Evolutionary conservation across 495 filamentous ascomycete genomes (phyloP).

Genomic region (Penicillium coffeae): DNA sequence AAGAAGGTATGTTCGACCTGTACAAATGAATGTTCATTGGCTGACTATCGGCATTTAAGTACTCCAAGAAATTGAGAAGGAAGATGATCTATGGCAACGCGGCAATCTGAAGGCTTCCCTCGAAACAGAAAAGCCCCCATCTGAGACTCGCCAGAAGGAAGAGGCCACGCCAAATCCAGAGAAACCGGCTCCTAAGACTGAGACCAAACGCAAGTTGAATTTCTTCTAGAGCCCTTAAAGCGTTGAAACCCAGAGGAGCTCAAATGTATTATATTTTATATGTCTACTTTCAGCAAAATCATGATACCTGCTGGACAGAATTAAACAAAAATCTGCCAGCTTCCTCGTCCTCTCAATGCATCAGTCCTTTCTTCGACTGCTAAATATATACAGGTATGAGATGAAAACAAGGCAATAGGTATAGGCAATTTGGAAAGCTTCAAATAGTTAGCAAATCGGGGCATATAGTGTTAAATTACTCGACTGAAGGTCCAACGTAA

Average conservation of each 20-base stretch:
- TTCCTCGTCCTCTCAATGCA: too few relatives aligned
- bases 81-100: constrained; percentile 61
- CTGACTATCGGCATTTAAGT: constrained; percentile 43
- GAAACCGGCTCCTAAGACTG: constrained; percentile 11
- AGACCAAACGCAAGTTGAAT: constrained; percentile 26
- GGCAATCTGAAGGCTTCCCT: constrained; percentile 11
- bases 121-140: constrained; percentile 8
- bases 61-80: constrained; percentile 73
- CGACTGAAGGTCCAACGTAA: too few relatives aligned
- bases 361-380: too few relatives aligned
- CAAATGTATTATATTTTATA: neutral
- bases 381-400: too few relatives aligned
- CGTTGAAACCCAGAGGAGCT: neutral
- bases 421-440: too few relatives aligned
- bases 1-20: constrained; percentile 59
- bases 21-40: neutral
- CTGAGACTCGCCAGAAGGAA: constrained; percentile 7
- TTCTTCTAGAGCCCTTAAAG: constrained; percentile 25
- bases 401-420: too few relatives aligned
- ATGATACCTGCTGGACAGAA: constrained; percentile 1
- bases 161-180: constrained; percentile 5
- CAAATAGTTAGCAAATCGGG: too few relatives aligned
- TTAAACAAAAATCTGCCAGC: too few relatives aligned
- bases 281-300: neutral
- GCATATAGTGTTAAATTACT: too few relatives aligned